Evolutionary conservation across 805 yeast species (phyloP).

Genomic region (Clavispora asparagi): DNA sequence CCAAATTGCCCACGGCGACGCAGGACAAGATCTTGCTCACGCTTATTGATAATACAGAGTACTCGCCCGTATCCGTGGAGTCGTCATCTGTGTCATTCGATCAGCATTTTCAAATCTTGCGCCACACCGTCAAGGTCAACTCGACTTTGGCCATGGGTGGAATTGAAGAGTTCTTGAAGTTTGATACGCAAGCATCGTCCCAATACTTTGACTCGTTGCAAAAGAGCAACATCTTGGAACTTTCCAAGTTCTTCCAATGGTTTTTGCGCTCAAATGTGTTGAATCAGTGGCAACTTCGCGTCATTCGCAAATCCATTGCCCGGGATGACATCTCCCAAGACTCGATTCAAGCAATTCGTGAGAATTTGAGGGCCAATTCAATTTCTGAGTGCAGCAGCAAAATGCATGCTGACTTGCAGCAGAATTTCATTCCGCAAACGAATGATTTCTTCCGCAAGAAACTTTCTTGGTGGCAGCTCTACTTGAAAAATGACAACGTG

Average conservation of each 20-base stretch:
- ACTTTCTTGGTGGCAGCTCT: conserved; percentile 40
- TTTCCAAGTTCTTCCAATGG: conserved; percentile 26
- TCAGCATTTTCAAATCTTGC: conserved; percentile 6
- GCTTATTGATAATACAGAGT: conserved; percentile 34
- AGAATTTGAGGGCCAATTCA: conserved; percentile 18
- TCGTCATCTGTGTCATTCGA: conserved; percentile 20
- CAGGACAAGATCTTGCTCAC: conserved; percentile 26
- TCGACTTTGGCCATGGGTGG: conserved; percentile 24
- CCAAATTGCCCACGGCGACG: conserved; percentile 9
- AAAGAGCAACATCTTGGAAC: conserved; percentile 33
- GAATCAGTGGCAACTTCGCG: conserved; percentile 16
- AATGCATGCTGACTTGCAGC: conserved; percentile 35
- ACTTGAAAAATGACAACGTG: conserved; percentile 37
- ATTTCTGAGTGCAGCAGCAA: conserved; percentile 23
- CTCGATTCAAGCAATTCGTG: conserved; percentile 14
- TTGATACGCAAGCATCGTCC: conserved; percentile 29
- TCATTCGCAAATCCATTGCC: conserved; percentile 11
- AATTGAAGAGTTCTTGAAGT: conserved; percentile 21
- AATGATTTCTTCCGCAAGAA: conserved; percentile 22
- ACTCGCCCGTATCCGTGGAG: conserved; percentile 32
- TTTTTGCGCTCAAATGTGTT: conserved; percentile 21
- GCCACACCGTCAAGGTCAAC: conserved; percentile 30
- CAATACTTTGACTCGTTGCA: conserved; percentile 24
- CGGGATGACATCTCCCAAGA: conserved; percentile 11
- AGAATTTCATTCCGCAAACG: conserved; percentile 28